Evolutionary conservation across 2,329 filamentous ascomycete species (phyloP).

Genomic region (Tolypocladium sp.): DNA sequence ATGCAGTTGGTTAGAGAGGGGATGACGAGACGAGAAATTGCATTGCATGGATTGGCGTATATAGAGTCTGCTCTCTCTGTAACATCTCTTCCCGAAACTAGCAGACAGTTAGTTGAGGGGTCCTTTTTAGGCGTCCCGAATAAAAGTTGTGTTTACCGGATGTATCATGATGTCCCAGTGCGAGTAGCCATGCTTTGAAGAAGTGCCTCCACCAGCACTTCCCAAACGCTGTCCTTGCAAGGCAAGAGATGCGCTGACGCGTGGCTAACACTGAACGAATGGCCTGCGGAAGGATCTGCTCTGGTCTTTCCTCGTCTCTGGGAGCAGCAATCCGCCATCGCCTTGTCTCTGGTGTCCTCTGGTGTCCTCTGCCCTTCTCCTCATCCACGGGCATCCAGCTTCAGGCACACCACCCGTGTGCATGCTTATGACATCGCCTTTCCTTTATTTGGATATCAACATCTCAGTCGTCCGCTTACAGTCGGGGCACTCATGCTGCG

Average conservation of each 20-base stretch:
- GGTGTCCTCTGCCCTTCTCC: background rate
- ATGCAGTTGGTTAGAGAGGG: slow-evolving; percentile 1
- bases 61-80: background rate
- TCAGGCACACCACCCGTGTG: background rate
- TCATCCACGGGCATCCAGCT: background rate
- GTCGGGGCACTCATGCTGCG: background rate
- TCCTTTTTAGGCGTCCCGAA: background rate
- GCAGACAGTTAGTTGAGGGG: background rate
- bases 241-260: background rate
- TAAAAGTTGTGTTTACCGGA: background rate
- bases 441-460: background rate
- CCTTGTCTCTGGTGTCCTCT: background rate
- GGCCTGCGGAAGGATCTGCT: background rate
- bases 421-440: background rate
- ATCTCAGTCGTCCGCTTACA: background rate
- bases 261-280: no score
- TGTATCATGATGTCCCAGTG: background rate
- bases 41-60: slow-evolving; percentile 3
- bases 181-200: no score
- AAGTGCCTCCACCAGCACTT: background rate
- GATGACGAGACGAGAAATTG: slow-evolving; percentile 2
- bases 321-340: background rate
- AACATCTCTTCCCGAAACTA: background rate
- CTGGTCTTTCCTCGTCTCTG: background rate
- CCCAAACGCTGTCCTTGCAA: background rate